Base-by-base conservation (phyloP, 345 rosid species). In the Cochlearia excelsa region DNA sequence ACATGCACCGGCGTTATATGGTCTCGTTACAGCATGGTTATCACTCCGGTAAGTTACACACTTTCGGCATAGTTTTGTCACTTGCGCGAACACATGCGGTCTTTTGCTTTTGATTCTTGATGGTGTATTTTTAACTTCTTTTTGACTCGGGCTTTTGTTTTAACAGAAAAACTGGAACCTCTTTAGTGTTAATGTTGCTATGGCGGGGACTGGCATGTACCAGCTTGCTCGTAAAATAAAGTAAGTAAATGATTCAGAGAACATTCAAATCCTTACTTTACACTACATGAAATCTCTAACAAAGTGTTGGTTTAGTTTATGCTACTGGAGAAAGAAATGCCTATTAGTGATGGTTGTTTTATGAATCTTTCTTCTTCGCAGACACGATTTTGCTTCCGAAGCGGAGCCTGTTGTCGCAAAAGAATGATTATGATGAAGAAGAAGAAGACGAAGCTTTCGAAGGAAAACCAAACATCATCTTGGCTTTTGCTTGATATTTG, bases 101-200 rank as follows among this genome's bases (percentile, higher is more conserved):
- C 23, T 16, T 16, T 7, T 49, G 38, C 27, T 28, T 49, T 26
- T 16, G 23, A 43, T 44, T 28, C 4, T 16, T 16, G 23, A 16
- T 5, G 26, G 3, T 61, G 1, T 56, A 39, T 23, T 51, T 50
- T 38, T 30, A 16, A 16, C 23, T 16, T 16, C 23, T 16, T 16
- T 16, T 16, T 16, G 23, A 16, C 23, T 16, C 23, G 23, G 23
- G 23, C 23, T 16, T 16, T 16, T 16, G 23, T 16, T 16, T 16
- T 16, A 16, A 64, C 83, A 88, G 98, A 84, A 88, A 79, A 88
- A 92, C 76, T 92, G 97, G 98, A 92, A 88, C 73, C 93, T 92
- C 50, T 83, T 86, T 44, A 80, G 94, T 34, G 96, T 89, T 52
- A 93, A 87, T 53, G 55, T 89, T 56, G 94, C 82, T 34, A 93